phyloP scores from a whole-genome alignment of 331 rosid genomes.

The Malus hybrid region DNA sequence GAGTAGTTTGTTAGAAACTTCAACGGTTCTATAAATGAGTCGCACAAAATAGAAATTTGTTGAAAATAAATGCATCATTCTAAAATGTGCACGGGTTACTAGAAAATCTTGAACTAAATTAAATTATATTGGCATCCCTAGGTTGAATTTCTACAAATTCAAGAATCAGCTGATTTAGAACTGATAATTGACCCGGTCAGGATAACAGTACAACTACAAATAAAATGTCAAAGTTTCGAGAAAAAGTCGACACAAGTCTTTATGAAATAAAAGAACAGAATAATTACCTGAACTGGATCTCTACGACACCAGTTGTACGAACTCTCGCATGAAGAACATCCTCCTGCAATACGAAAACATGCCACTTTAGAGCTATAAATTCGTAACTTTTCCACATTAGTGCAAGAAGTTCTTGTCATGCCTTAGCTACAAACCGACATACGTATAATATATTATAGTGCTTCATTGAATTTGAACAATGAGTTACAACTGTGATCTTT shows the following conservation, averaged over 20 bases:
- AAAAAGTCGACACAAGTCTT: not conserved
- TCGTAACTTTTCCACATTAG: not conserved
- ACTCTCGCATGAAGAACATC: constrained; percentile 95
- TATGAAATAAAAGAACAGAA: not conserved
- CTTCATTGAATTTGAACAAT: not conserved
- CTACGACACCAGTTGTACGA: constrained; percentile 96
- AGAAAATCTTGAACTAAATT: not conserved
- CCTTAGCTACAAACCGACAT: not conserved
- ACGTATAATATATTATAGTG: not conserved
- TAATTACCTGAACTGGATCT: constrained; percentile 96
- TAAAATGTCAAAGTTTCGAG: not conserved
- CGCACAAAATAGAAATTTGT: not conserved
- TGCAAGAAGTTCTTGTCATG: not conserved
- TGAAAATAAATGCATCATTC: not conserved
- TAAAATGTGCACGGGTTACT: not conserved
- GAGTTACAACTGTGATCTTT: not conserved
- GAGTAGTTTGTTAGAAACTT: not conserved
- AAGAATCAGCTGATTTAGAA: not conserved
- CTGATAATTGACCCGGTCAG: not conserved
- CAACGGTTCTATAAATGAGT: not conserved
- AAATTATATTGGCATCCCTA: not conserved
- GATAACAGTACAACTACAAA: not conserved
- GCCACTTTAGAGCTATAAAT: not conserved
- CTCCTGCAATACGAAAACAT: constrained; percentile 48
- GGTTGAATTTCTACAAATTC: not conserved